These are phyloP conservation scores for Cladosporium sp. DNA, from an alignment of 2,329 filamentous ascomycete species.

Conservation along the genomic window DNA sequence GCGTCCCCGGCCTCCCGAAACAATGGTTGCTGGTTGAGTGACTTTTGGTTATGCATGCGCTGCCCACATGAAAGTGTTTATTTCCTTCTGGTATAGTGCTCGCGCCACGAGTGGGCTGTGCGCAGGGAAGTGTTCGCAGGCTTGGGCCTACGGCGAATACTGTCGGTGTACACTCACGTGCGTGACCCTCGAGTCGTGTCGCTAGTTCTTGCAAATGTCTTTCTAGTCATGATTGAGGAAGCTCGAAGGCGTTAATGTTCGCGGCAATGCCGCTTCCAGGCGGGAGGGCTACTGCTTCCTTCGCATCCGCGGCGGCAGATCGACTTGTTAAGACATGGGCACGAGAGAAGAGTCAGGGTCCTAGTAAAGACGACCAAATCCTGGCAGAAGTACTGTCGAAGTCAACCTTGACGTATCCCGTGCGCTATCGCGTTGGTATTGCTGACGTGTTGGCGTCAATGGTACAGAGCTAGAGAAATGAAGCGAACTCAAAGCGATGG, in stretches of 20 bases:
- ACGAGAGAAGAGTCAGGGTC: neutral
- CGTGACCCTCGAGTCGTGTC: neutral
- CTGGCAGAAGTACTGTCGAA: neutral
- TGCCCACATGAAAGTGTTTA: neutral
- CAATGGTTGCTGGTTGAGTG: neutral
- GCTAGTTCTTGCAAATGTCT: neutral
- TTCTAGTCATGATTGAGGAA: neutral
- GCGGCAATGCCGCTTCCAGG: neutral
- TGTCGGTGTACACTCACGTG: neutral
- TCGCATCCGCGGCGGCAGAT: neutral
- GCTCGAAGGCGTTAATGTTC: neutral
- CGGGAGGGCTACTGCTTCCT: neutral
- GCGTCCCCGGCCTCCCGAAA: constrained; percentile 11
- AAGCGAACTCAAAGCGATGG: neutral
- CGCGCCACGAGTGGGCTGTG: neutral
- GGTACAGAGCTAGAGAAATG: neutral
- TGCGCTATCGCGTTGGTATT: neutral
- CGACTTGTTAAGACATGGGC: neutral
- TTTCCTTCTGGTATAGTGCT: neutral
- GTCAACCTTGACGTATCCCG: neutral
- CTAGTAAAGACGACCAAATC: neutral
- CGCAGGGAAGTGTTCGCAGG: neutral
- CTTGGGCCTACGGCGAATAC: neutral
- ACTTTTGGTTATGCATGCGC: neutral
- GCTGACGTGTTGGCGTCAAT: constrained; percentile 1